Conservation (phyloP, 2,329 filamentous ascomycete species). For the Cercospora sp. region DNA sequence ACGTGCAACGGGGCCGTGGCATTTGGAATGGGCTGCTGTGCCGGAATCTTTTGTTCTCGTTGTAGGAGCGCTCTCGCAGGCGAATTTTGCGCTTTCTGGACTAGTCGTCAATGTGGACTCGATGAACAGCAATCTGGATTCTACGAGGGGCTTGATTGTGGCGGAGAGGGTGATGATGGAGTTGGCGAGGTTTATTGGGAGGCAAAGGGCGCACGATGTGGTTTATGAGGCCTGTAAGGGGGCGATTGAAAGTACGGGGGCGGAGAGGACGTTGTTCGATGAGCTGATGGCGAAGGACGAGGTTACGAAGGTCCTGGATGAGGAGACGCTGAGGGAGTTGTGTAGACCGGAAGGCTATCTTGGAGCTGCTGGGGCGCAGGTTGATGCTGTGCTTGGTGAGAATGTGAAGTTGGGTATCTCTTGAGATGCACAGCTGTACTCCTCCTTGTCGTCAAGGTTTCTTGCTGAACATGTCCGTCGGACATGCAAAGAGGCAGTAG, state of each 20-base stretch:
- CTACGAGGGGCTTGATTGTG: constrained; percentile 39
- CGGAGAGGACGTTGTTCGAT: constrained; percentile 13
- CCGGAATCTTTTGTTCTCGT: constrained; percentile 35
- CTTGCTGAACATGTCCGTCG: background rate
- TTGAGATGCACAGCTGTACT: background rate
- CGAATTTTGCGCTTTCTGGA: constrained; percentile 30
- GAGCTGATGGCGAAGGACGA: constrained; percentile 24
- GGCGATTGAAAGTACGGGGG: constrained; percentile 27
- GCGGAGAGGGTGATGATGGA: constrained; percentile 46
- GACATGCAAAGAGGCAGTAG: background rate
- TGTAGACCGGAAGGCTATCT: constrained; percentile 35
- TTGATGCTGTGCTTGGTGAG: constrained; percentile 21
- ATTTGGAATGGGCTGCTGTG: constrained; percentile 38
- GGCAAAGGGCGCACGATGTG: constrained; percentile 40
- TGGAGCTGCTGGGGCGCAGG: constrained; percentile 28
- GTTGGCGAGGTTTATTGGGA: constrained; percentile 38
- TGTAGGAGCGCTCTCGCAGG: constrained; percentile 32
- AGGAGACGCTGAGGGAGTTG: constrained; percentile 25
- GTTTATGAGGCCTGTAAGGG: constrained; percentile 40
- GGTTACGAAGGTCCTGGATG: constrained; percentile 21
- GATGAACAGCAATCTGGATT: constrained; percentile 36
- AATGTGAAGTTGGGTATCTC: background rate
- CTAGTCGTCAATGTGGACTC: constrained; percentile 33
- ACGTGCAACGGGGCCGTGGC: constrained; percentile 36
- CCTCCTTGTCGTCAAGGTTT: background rate